A percentile compares a stretch with the other conserved stretches of the same genome.
These are phyloP conservation scores for Talaromyces pinophilus DNA, from an alignment of 2,329 filamentous ascomycete species.

Conservation along the genomic window DNA sequence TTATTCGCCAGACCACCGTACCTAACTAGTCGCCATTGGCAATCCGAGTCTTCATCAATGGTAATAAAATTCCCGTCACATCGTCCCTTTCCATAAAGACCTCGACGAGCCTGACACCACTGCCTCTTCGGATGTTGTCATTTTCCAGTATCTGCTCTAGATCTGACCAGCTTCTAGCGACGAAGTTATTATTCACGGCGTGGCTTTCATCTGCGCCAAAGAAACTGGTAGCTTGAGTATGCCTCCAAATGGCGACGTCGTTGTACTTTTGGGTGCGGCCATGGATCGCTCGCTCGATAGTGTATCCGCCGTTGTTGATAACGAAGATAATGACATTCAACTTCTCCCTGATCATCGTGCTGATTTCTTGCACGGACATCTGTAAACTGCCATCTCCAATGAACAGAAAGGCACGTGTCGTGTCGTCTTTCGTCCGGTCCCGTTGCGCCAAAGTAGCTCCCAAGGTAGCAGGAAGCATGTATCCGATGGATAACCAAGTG, in stretches of 20 bases:
- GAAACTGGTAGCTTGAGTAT: conserved; percentile 57
- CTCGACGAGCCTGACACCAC: conserved; percentile 7
- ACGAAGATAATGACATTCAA: conserved; percentile 62
- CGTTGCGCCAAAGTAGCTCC: conserved; percentile 28
- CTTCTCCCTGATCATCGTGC: conserved; percentile 57
- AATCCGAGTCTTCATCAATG: conserved; percentile 1
- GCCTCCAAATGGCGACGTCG: conserved; percentile 62
- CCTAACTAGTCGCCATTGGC: background rate
- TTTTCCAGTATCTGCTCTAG: conserved; percentile 13
- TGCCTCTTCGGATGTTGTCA: background rate
- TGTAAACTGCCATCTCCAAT: conserved; percentile 23
- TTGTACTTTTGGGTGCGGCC: conserved; percentile 33
- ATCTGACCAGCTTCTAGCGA: conserved; percentile 13
- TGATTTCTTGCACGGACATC: conserved; percentile 40
- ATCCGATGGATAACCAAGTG: conserved; percentile 35
- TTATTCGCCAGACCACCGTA: background rate
- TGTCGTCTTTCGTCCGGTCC: conserved; percentile 25
- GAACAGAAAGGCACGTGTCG: conserved; percentile 12
- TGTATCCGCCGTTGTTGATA: conserved; percentile 53
- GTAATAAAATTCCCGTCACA: background rate
- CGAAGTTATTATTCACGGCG: conserved; percentile 5
- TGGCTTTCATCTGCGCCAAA: conserved; percentile 9
- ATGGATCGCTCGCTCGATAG: conserved; percentile 52
- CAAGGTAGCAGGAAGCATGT: conserved; percentile 29
- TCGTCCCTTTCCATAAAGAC: conserved; percentile 22